These are phyloP conservation scores for Phaffia rhodozyma DNA, from an alignment of 1,284 basidiomycete species.

Conservation along the genomic window DNA sequence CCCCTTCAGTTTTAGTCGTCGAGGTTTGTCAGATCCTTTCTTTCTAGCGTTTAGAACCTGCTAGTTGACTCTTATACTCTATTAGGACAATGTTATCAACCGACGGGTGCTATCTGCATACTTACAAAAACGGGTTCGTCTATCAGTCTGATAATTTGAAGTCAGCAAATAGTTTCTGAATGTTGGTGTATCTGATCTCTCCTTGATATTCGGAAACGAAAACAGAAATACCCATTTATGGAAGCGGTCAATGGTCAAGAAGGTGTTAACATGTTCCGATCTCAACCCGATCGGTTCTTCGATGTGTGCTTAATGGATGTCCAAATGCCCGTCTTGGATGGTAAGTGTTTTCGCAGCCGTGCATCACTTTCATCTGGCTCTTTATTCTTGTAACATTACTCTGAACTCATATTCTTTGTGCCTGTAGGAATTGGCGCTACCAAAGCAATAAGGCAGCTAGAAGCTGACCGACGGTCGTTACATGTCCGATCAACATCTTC, in stretches of 20 bases:
- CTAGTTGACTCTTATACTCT: conserved; percentile 3
- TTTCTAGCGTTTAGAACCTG: conserved; percentile 30
- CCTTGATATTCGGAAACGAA: conserved; percentile 4
- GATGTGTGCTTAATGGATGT: conserved; percentile 54
- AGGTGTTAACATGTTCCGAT: conserved; percentile 63
- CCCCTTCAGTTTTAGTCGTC: conserved; percentile 58
- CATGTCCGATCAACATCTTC: conserved; percentile 15
- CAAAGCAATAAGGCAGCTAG: conserved; percentile 64
- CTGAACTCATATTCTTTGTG: conserved; percentile 37
- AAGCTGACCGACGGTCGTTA: conserved; percentile 41
- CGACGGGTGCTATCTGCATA: conserved; percentile 54
- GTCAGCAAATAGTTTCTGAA: neutral
- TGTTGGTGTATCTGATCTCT: conserved; percentile 16
- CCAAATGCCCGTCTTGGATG: conserved; percentile 86
- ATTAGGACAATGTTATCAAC: conserved; percentile 28
- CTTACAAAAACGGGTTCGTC: conserved; percentile 57
- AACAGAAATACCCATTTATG: conserved; percentile 59
- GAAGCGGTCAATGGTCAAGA: conserved; percentile 74
- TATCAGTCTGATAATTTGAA: neutral
- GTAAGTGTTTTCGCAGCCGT: conserved; percentile 32
- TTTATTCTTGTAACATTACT: conserved; percentile 1
- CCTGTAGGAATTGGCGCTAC: conserved; percentile 54
- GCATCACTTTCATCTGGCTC: conserved; percentile 5
- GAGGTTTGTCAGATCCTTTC: conserved; percentile 65
- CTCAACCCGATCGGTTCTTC: conserved; percentile 47